Percentiles rank a stretch among this genome's conserved stretches.
Evolutionary conservation across 2,329 filamentous ascomycete species (phyloP).

Genomic region (Periconia sp.): DNA sequence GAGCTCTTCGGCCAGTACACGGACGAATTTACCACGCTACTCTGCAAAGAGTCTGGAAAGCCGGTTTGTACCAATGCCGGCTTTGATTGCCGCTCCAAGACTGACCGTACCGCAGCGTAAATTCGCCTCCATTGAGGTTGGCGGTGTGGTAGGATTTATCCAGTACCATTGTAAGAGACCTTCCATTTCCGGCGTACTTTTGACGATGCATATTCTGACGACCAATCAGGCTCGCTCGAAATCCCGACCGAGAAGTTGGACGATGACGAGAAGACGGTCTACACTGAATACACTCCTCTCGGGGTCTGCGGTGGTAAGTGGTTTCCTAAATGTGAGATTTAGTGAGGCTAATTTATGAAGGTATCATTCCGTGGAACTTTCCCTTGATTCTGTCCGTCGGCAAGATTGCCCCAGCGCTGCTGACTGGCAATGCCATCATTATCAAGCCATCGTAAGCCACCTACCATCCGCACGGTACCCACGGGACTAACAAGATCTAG

Average conservation of each 20-base stretch:
- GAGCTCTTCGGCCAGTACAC: slow-evolving; percentile 32
- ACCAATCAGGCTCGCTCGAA: slow-evolving; percentile 28
- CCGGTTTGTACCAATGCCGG: slow-evolving; percentile 27
- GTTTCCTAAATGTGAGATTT: neutral
- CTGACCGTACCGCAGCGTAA: slow-evolving; percentile 39
- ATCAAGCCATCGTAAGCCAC: slow-evolving; percentile 57
- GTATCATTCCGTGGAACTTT: slow-evolving; percentile 55
- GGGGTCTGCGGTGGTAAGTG: slow-evolving; percentile 50
- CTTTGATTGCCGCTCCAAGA: neutral
- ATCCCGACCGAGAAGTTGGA: slow-evolving; percentile 47
- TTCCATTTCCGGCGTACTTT: neutral
- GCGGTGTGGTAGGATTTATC: slow-evolving; percentile 42
- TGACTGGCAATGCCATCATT: slow-evolving; percentile 64
- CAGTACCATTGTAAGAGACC: slow-evolving; percentile 40
- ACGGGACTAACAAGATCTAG: slow-evolving; percentile 1
- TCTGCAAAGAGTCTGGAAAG: slow-evolving; percentile 46
- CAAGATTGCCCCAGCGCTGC: slow-evolving; percentile 63
- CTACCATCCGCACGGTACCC: slow-evolving; percentile 40
- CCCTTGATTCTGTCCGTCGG: slow-evolving; percentile 59
- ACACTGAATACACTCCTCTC: slow-evolving; percentile 54
- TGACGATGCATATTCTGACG: slow-evolving; percentile 1
- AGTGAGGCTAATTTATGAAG: slow-evolving; percentile 5
- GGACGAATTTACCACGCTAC: slow-evolving; percentile 37
- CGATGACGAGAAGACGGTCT: slow-evolving; percentile 55
- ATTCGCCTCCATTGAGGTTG: slow-evolving; percentile 50